phyloP scores from a whole-genome alignment of 1,284 basidiomycete species.

The Phenoliferia sp. region DNA sequence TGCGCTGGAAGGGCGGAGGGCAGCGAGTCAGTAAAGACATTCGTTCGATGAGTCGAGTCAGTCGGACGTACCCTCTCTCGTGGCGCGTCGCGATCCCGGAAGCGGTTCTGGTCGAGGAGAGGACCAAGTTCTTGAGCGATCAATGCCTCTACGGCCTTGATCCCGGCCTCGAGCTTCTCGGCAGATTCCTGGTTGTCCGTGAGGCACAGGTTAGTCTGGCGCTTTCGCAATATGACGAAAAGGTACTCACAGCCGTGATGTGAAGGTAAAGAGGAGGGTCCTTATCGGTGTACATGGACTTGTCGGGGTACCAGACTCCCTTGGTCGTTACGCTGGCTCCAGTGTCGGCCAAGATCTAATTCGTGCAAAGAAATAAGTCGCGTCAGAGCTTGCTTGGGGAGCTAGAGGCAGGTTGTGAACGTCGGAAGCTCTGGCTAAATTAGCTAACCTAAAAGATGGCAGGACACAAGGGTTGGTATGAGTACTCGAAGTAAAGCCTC shows the following conservation, averaged over 20 bases:
- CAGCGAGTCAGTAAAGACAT: neutral
- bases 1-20: constrained; percentile 52
- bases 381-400: constrained; percentile 5
- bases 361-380: neutral
- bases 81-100: constrained; percentile 11
- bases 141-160: constrained; percentile 72
- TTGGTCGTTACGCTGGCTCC: constrained; percentile 86
- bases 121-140: constrained; percentile 80
- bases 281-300: constrained; percentile 77
- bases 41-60: constrained; percentile 6
- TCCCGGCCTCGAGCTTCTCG: constrained; percentile 72
- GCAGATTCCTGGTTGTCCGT: constrained; percentile 50
- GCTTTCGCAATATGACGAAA: neutral
- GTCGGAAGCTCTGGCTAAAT: neutral
- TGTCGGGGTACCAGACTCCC: constrained; percentile 90
- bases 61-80: constrained; percentile 10
- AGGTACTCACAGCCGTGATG: constrained; percentile 60
- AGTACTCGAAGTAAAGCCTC: neutral
- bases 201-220: neutral
- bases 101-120: constrained; percentile 70
- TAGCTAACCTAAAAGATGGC: constrained; percentile 2
- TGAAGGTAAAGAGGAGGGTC: constrained; percentile 94
- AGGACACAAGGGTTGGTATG: neutral
- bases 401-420: neutral
- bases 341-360: constrained; percentile 71